Percentiles rank a stretch among this genome's conserved stretches.
These are phyloP conservation scores for Wickerhamiella bombiphila DNA, from an alignment of 805 yeast species.

Conservation along the genomic window DNA sequence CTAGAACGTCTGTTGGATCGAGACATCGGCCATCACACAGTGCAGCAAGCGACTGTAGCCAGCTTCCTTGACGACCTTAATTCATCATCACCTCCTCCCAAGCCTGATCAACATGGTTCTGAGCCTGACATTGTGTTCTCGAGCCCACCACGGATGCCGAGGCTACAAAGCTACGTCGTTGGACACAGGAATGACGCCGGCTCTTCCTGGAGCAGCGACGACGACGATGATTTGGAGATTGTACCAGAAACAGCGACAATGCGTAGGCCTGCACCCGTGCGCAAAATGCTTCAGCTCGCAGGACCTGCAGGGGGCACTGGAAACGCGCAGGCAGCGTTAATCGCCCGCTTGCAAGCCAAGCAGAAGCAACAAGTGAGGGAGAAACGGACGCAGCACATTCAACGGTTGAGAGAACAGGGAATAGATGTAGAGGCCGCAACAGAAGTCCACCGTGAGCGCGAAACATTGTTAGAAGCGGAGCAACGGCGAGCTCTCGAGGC, in stretches of 20 bases:
- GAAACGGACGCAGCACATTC: slow-evolving; percentile 3
- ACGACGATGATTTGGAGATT: slow-evolving; percentile 14
- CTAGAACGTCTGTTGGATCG: slow-evolving; percentile 9
- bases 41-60: slow-evolving; percentile 6
- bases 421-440: slow-evolving; percentile 11
- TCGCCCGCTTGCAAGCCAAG: slow-evolving; percentile 5
- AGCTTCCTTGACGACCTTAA: slow-evolving; percentile 10
- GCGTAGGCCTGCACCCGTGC: slow-evolving; percentile 9
- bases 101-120: neutral
- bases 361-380: slow-evolving; percentile 9
- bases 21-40: slow-evolving; percentile 10
- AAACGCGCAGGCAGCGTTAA: slow-evolving; percentile 1
- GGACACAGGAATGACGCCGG: slow-evolving; percentile 1
- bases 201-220: slow-evolving; percentile 7
- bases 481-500: slow-evolving; percentile 10
- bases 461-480: slow-evolving; percentile 12
- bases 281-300: slow-evolving; percentile 10
- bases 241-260: slow-evolving; percentile 13
- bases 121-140: slow-evolving; percentile 4
- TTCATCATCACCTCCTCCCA: slow-evolving; percentile 2
- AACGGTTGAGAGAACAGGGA: slow-evolving; percentile 9
- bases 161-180: slow-evolving; percentile 10
- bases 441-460: slow-evolving; percentile 3
- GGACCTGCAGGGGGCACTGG: slow-evolving; percentile 6
- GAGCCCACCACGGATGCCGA: slow-evolving; percentile 13